A percentile compares a stretch with the other conserved stretches of the same genome.
Evolutionary conservation across 495 filamentous ascomycete genomes (phyloP).

Genomic region (Penicillium silybi): DNA sequence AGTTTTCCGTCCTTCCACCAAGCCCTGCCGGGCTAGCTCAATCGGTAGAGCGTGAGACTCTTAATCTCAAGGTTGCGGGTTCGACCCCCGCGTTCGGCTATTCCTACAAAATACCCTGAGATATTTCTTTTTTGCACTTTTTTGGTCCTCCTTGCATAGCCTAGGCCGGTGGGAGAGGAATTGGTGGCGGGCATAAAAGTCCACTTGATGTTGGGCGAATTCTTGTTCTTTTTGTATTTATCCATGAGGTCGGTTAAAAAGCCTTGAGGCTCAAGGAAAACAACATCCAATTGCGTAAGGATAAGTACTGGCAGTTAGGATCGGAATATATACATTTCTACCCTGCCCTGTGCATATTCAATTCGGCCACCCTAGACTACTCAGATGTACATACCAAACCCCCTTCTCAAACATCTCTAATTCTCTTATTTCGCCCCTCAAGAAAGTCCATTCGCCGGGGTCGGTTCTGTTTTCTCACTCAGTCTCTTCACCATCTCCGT

Average conservation of each 20-base stretch:
- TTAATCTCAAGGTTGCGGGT: slow-evolving; percentile 72
- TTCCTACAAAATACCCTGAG: slow-evolving; percentile 23
- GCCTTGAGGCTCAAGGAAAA: too few relatives aligned
- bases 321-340: too few relatives aligned
- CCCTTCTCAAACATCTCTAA: neutral
- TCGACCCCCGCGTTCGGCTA: slow-evolving; percentile 52
- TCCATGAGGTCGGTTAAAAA: too few relatives aligned
- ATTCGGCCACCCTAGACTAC: neutral
- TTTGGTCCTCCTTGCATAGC: too few relatives aligned
- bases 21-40: slow-evolving; percentile 60
- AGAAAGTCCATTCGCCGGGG: neutral
- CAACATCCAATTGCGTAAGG: too few relatives aligned
- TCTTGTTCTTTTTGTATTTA: too few relatives aligned
- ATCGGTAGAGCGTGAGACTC: slow-evolving; percentile 83
- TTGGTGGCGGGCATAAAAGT: too few relatives aligned
- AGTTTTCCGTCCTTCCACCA: neutral
- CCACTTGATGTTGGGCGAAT: too few relatives aligned
- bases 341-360: neutral
- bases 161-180: too few relatives aligned
- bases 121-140: slow-evolving; percentile 18
- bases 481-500: slow-evolving; percentile 54
- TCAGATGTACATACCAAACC: neutral
- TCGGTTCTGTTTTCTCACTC: slow-evolving; percentile 9
- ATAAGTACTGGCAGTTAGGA: too few relatives aligned
- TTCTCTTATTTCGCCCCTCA: neutral